These are phyloP conservation scores for Ambrosiella beaveri DNA, from an alignment of 2,329 filamentous ascomycete species.

Conservation along the genomic window DNA sequence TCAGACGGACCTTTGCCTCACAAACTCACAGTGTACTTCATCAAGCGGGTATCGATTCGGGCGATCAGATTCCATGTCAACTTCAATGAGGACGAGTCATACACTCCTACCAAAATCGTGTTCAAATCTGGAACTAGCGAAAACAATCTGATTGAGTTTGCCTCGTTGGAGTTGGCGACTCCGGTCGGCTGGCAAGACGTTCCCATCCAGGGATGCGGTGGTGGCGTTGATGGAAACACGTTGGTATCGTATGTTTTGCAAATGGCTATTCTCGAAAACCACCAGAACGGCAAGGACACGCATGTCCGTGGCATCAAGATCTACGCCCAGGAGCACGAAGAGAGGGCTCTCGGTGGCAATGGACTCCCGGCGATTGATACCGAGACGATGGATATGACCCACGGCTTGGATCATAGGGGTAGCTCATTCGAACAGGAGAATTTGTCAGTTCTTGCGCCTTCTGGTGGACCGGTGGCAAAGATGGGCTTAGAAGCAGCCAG, in stretches of 20 bases:
- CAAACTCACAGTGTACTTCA: constrained; percentile 68
- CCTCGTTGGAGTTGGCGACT: constrained; percentile 57
- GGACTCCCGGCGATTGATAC: constrained; percentile 6
- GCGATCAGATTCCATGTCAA: constrained; percentile 74
- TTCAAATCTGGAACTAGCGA: constrained; percentile 81
- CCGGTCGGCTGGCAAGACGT: constrained; percentile 88
- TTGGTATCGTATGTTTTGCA: constrained; percentile 81
- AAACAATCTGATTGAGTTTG: constrained; percentile 81
- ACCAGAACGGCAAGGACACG: constrained; percentile 99
- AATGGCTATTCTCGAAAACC: constrained; percentile 82
- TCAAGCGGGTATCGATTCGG: constrained; percentile 63
- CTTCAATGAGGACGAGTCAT: constrained; percentile 84
- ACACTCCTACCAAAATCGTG: constrained; percentile 84
- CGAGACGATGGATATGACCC: constrained; percentile 1
- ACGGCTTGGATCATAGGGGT: neutral
- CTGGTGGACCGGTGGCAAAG: neutral
- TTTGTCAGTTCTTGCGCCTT: too few relatives aligned
- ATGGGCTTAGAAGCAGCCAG: neutral
- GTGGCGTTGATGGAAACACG: constrained; percentile 49
- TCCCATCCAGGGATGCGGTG: constrained; percentile 37
- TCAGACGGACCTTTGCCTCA: constrained; percentile 76
- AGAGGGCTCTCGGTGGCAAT: constrained; percentile 9
- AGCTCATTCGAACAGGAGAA: too few relatives aligned
- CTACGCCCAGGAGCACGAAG: constrained; percentile 41
- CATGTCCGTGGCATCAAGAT: constrained; percentile 87